Evolutionary conservation across 805 yeast species (phyloP).

Genomic region (Candida rishiriensis): DNA sequence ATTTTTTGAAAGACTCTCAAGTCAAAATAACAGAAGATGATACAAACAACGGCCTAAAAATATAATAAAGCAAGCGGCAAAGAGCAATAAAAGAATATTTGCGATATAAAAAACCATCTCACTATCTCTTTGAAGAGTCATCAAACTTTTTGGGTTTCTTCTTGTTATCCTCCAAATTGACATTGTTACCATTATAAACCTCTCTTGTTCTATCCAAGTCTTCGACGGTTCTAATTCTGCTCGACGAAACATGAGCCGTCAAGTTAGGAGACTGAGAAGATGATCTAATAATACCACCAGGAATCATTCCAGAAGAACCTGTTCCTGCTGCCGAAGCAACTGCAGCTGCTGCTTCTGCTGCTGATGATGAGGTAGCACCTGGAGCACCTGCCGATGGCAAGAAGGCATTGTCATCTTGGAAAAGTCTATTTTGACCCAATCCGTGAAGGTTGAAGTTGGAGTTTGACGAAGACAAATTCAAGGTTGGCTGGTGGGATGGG

Average conservation of each 20-base stretch:
- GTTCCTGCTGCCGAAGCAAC: conserved; percentile 2
- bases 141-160: conserved; percentile 14
- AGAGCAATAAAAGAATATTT: too few species aligned
- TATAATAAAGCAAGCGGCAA: too few species aligned
- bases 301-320: conserved; percentile 3
- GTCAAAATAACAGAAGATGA: too few species aligned
- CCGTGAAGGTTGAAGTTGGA: conserved; percentile 14
- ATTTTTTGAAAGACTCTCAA: too few species aligned
- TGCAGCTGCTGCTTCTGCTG: neutral
- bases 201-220: conserved; percentile 30
- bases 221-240: conserved; percentile 16
- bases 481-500: conserved; percentile 9
- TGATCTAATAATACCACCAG: conserved; percentile 6
- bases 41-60: too few species aligned
- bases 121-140: neutral
- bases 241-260: conserved; percentile 2
- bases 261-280: neutral
- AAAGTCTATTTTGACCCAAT: conserved; percentile 3
- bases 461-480: conserved; percentile 19
- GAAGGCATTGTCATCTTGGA: conserved; percentile 16
- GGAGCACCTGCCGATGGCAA: neutral
- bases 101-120: too few species aligned
- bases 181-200: conserved; percentile 55
- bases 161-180: conserved; percentile 48
- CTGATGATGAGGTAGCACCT: neutral